Percentiles rank a stretch among this genome's conserved stretches.
These are phyloP conservation scores for Sergeia podlipaevii DNA, from an alignment of 208 protist species.

Conservation along the genomic window DNA sequence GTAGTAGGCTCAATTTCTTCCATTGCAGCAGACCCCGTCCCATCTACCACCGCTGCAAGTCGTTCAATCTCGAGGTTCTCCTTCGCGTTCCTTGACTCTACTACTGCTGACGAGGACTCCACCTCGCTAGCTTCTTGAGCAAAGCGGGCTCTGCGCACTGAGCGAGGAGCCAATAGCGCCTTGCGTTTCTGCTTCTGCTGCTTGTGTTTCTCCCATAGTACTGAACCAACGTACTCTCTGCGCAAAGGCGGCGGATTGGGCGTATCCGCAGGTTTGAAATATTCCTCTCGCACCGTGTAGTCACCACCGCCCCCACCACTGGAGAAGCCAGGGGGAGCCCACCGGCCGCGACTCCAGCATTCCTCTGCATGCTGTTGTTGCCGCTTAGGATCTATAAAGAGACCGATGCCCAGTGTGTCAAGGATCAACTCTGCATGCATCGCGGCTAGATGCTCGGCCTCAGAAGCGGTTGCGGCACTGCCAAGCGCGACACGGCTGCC, in stretches of 20 bases:
- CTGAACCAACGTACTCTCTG: conserved; percentile 47
- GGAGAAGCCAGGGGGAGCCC: conserved; percentile 32
- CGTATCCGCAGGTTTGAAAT: conserved; percentile 31
- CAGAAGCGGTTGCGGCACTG: conserved; percentile 42
- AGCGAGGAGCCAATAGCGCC: not conserved
- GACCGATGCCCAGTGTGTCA: conserved; percentile 75
- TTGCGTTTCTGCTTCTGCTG: conserved; percentile 8
- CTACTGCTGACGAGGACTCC: not conserved
- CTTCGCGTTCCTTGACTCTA: not conserved
- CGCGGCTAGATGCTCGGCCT: conserved; percentile 71
- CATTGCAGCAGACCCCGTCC: too few species aligned
- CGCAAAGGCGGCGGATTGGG: conserved; percentile 74
- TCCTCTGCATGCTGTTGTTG: conserved; percentile 60
- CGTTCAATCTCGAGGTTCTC: too few species aligned
- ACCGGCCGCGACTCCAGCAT: conserved; percentile 56
- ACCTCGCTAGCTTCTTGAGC: not conserved
- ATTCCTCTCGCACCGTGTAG: not conserved
- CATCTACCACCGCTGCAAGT: too few species aligned
- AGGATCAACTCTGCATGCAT: conserved; percentile 92
- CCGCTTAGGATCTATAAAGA: conserved; percentile 49
- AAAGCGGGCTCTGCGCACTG: too few species aligned
- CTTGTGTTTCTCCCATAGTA: conserved; percentile 57
- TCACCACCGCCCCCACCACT: not conserved
- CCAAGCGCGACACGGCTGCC: conserved; percentile 80
- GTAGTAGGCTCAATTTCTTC: too few species aligned